Percentiles rank a stretch among this genome's conserved stretches.
These are phyloP conservation scores for Exsudoporus frostii DNA, from an alignment of 768 basidiomycete species.

Conservation along the genomic window DNA sequence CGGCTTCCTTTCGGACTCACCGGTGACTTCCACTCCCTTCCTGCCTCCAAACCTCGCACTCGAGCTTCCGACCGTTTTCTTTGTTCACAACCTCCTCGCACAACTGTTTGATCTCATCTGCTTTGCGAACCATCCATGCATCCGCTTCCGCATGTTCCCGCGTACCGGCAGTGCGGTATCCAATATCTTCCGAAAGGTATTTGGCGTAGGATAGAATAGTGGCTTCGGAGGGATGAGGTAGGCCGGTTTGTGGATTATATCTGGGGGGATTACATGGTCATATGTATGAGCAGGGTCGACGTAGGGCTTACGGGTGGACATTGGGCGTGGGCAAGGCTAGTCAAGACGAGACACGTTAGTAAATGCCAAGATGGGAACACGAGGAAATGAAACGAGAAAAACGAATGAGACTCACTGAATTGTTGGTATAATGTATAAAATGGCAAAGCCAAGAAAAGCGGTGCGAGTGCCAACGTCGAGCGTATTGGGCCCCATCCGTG, in stretches of 20 bases:
- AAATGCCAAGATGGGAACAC: not conserved
- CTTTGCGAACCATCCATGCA: constrained; percentile 72
- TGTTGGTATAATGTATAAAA: constrained; percentile 48
- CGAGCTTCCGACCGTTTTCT: constrained; percentile 51
- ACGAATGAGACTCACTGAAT: constrained; percentile 37
- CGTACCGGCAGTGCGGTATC: constrained; percentile 90
- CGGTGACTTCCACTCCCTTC: constrained; percentile 84
- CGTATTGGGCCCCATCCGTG: constrained; percentile 55
- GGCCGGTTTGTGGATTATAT: constrained; percentile 49
- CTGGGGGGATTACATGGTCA: constrained; percentile 5
- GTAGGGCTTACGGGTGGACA: constrained; percentile 44
- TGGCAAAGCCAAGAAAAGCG: constrained; percentile 51
- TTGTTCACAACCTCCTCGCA: constrained; percentile 55
- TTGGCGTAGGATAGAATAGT: constrained; percentile 62
- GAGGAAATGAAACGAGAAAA: not conserved
- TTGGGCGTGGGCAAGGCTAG: constrained; percentile 59
- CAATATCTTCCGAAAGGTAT: constrained; percentile 80
- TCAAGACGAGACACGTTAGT: constrained; percentile 4
- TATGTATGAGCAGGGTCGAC: not conserved
- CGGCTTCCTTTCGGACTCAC: constrained; percentile 40
- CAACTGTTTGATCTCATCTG: constrained; percentile 53
- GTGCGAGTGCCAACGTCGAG: constrained; percentile 53
- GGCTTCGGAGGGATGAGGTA: constrained; percentile 71
- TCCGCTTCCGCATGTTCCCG: constrained; percentile 84
- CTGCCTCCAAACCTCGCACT: constrained; percentile 92